Evolutionary conservation across 192 early-diverging fungal species (phyloP).

Genomic region (Entomortierella lignicola): DNA sequence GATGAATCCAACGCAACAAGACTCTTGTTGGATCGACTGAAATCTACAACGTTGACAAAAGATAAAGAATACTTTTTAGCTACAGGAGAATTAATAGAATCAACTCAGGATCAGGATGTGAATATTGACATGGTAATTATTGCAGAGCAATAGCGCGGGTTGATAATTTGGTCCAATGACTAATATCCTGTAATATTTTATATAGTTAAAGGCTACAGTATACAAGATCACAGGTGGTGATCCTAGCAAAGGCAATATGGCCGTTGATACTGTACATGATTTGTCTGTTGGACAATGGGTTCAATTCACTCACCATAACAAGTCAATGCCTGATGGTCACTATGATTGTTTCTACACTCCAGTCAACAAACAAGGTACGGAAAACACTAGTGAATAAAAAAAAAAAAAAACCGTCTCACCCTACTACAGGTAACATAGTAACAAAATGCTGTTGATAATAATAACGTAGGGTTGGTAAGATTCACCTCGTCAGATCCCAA

Average conservation of each 20-base stretch:
- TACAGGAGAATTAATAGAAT: slow-evolving; percentile 22
- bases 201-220: slow-evolving; percentile 34
- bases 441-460: too few relatives aligned
- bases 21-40: slow-evolving; percentile 57
- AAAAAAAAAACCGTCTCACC: background rate
- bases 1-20: slow-evolving; percentile 61
- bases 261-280: slow-evolving; percentile 64
- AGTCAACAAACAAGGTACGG: background rate
- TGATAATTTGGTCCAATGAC: background rate
- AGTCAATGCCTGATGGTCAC: slow-evolving; percentile 14
- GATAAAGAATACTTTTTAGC: slow-evolving; percentile 68
- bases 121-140: slow-evolving; percentile 36
- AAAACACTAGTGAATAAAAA: background rate
- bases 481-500: slow-evolving; percentile 39
- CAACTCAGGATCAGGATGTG: background rate
- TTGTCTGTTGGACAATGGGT: slow-evolving; percentile 61
- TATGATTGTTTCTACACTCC: background rate
- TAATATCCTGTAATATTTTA: background rate
- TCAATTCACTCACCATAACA: slow-evolving; percentile 54
- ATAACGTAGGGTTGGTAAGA: slow-evolving; percentile 5
- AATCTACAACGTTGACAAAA: slow-evolving; percentile 55
- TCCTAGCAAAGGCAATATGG: slow-evolving; percentile 67
- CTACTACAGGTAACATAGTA: too few relatives aligned
- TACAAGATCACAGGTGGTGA: slow-evolving; percentile 67
- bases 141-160: too few relatives aligned